Percentiles rank a stretch among this genome's conserved stretches.
phyloP scores from a whole-genome alignment of 1,139 yeast species.

The Debaryomyces sp. region DNA sequence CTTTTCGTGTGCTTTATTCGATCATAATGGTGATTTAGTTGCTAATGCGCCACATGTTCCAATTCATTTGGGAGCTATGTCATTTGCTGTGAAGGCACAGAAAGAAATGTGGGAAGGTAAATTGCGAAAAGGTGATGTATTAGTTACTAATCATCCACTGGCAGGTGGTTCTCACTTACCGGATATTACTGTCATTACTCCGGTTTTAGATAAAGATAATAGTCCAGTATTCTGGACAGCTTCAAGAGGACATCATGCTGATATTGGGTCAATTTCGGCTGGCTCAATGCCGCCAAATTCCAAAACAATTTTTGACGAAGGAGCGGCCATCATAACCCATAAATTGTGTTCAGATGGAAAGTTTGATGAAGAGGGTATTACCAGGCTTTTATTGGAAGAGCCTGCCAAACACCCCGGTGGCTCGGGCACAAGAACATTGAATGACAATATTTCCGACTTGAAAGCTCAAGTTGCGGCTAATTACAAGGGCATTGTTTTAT shows the following conservation, averaged over 20 bases:
- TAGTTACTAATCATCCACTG: conserved; percentile 77
- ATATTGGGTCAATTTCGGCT: conserved; percentile 48
- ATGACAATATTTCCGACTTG: conserved; percentile 45
- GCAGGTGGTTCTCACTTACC: conserved; percentile 86
- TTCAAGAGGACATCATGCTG: conserved; percentile 52
- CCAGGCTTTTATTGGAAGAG: conserved; percentile 38
- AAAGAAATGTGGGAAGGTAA: conserved; percentile 64
- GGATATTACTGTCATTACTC: conserved; percentile 80
- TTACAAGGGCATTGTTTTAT: conserved; percentile 41
- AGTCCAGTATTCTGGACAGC: conserved; percentile 49
- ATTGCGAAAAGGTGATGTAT: conserved; percentile 68
- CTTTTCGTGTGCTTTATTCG: conserved; percentile 83
- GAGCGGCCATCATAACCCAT: conserved; percentile 46
- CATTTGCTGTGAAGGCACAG: conserved; percentile 76
- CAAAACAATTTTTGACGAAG: conserved; percentile 47
- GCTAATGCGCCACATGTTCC: conserved; percentile 92
- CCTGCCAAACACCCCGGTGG: conserved; percentile 52
- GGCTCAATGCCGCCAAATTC: conserved; percentile 55
- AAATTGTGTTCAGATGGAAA: conserved; percentile 39
- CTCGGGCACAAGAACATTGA: conserved; percentile 45
- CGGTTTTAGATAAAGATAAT: conserved; percentile 41
- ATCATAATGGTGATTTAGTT: conserved; percentile 71
- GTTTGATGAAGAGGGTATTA: conserved; percentile 46
- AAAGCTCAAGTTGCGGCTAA: conserved; percentile 50
- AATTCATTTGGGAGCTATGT: conserved; percentile 86